Evolutionary conservation across 169 alveolate genomes (phyloP).

Genomic region (Plasmodium ovale): DNA sequence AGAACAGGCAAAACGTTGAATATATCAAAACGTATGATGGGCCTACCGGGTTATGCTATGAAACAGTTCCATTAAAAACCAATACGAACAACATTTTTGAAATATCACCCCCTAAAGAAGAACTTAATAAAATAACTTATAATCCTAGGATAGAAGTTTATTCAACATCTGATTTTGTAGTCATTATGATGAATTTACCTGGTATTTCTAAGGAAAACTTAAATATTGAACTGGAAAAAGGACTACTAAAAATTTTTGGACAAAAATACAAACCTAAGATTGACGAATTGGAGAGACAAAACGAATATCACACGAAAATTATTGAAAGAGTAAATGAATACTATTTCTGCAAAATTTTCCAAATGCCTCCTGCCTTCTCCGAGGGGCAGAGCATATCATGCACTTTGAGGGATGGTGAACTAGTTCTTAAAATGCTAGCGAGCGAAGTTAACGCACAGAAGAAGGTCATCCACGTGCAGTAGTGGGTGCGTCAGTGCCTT

Average conservation of each 20-base stretch:
- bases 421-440: slow-evolving; percentile 47
- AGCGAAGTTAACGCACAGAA: slow-evolving; percentile 49
- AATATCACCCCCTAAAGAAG: slow-evolving; percentile 71
- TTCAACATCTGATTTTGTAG: slow-evolving; percentile 61
- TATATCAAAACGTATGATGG: slow-evolving; percentile 43
- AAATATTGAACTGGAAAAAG: slow-evolving; percentile 65
- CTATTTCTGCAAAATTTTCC: slow-evolving; percentile 59
- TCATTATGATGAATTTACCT: slow-evolving; percentile 69
- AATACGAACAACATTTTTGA: slow-evolving; percentile 63
- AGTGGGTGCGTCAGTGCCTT: no score
- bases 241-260: slow-evolving; percentile 62
- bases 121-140: slow-evolving; percentile 53
- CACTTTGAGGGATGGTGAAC: slow-evolving; percentile 59
- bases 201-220: slow-evolving; percentile 64
- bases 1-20: slow-evolving; percentile 10
- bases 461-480: slow-evolving; percentile 36
- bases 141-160: slow-evolving; percentile 60
- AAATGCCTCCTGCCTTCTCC: slow-evolving; percentile 73
- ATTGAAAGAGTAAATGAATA: slow-evolving; percentile 66
- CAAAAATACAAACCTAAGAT: slow-evolving; percentile 39
- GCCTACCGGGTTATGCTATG: slow-evolving; percentile 24
- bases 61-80: slow-evolving; percentile 59
- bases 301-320: slow-evolving; percentile 73
- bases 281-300: slow-evolving; percentile 57
- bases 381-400: slow-evolving; percentile 73